Conservation (phyloP, 768 basidiomycete species). For the Calocybe indica region DNA sequence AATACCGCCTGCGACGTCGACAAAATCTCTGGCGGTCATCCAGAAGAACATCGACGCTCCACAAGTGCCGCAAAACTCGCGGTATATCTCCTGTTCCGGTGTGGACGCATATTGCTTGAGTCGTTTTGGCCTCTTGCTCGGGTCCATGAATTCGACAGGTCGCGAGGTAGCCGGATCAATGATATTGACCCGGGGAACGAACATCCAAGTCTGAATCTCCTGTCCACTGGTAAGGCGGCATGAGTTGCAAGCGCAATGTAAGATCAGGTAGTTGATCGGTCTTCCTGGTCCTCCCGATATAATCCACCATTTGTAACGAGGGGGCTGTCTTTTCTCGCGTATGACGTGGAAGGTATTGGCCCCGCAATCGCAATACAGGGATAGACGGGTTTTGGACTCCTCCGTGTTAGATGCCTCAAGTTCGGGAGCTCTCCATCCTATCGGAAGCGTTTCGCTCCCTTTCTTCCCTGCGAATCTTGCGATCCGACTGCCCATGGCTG, state of each 20-base stretch:
- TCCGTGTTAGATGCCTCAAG: background rate
- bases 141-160: background rate
- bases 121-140: background rate
- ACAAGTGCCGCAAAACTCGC: slow-evolving; percentile 17
- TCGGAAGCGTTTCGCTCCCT: background rate
- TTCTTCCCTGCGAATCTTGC: background rate
- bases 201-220: slow-evolving; percentile 1
- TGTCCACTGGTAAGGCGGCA: background rate
- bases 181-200: background rate
- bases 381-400: background rate
- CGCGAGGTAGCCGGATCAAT: background rate
- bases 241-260: background rate
- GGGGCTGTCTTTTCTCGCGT: background rate
- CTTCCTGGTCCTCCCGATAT: background rate
- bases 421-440: background rate
- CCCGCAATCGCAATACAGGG: background rate
- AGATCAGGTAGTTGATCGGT: background rate
- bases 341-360: background rate
- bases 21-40: background rate
- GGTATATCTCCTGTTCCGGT: slow-evolving; percentile 6
- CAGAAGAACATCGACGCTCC: slow-evolving; percentile 18
- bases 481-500: background rate
- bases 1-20: background rate
- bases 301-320: background rate
- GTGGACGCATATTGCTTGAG: background rate